These are phyloP conservation scores for Monosporozyma solicola DNA, from an alignment of 805 yeast species.

Conservation along the genomic window DNA sequence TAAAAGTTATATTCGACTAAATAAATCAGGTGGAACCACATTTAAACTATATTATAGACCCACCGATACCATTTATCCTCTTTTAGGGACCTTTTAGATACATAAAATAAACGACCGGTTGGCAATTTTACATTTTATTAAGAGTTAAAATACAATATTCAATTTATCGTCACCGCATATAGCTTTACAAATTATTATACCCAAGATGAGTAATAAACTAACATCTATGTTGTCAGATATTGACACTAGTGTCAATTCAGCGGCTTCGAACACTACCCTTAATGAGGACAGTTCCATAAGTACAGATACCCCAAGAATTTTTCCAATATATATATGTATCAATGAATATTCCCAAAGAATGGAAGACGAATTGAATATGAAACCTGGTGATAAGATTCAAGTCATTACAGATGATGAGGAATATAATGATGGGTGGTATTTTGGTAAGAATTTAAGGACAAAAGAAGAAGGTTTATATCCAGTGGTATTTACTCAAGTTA, in stretches of 20 bases:
- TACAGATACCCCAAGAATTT: slow-evolving; percentile 7
- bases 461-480: slow-evolving; percentile 84
- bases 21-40: background rate
- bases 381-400: slow-evolving; percentile 77
- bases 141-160: background rate
- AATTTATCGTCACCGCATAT: background rate
- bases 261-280: slow-evolving; percentile 2
- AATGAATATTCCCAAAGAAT: slow-evolving; percentile 82
- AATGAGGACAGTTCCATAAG: slow-evolving; percentile 1
- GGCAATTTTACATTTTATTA: background rate
- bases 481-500: slow-evolving; percentile 67
- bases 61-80: background rate
- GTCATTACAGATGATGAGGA: slow-evolving; percentile 89
- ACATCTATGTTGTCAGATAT: slow-evolving; percentile 7
- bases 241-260: slow-evolving; percentile 3
- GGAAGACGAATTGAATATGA: slow-evolving; percentile 79
- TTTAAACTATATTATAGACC: background rate
- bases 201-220: slow-evolving; percentile 6
- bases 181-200: background rate
- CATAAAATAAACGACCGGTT: background rate
- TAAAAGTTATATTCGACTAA: background rate
- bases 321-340: slow-evolving; percentile 46
- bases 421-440: slow-evolving; percentile 95
- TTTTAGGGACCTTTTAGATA: background rate
- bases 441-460: slow-evolving; percentile 70